Percentiles rank a stretch among this genome's conserved stretches.
phyloP scores from a whole-genome alignment of 768 basidiomycete species.

The Boletus subparvulus region DNA sequence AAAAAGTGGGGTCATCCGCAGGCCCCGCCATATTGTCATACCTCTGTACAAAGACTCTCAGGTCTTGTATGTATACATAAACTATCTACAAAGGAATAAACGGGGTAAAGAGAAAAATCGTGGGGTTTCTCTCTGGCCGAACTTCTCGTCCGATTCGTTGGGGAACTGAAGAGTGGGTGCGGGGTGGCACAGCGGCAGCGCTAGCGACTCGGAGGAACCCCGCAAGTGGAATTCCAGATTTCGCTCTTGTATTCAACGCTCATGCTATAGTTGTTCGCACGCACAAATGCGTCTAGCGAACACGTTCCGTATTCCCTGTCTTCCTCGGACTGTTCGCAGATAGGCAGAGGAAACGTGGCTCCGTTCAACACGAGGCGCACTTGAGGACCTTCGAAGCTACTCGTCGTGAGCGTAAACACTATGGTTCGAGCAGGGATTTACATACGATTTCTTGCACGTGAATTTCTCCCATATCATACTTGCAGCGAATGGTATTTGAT shows the following conservation, averaged over 20 bases:
- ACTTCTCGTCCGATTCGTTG: neutral
- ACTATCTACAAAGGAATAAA: neutral
- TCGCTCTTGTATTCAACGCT: constrained; percentile 29
- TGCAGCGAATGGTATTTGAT: constrained; percentile 42
- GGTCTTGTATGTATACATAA: neutral
- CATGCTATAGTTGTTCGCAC: constrained; percentile 26
- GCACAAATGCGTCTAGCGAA: constrained; percentile 34
- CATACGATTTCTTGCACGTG: constrained; percentile 36
- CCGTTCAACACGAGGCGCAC: constrained; percentile 43
- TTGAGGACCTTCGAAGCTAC: constrained; percentile 36
- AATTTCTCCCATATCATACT: constrained; percentile 47
- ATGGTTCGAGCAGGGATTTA: neutral
- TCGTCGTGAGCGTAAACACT: neutral
- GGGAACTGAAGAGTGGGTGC: neutral
- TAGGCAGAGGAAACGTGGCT: constrained; percentile 37
- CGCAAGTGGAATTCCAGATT: constrained; percentile 40
- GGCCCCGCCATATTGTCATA: too few species aligned
- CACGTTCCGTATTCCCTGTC: constrained; percentile 39
- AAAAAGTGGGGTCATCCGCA: too few species aligned
- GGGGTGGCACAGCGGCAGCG: neutral
- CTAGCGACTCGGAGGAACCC: neutral
- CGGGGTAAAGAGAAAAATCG: neutral
- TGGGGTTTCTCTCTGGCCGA: neutral
- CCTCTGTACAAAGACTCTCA: too few species aligned
- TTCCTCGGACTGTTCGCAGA: constrained; percentile 27